Conservation (phyloP, 306 rosid genomes). For the Dalbergia cultrata region DNA sequence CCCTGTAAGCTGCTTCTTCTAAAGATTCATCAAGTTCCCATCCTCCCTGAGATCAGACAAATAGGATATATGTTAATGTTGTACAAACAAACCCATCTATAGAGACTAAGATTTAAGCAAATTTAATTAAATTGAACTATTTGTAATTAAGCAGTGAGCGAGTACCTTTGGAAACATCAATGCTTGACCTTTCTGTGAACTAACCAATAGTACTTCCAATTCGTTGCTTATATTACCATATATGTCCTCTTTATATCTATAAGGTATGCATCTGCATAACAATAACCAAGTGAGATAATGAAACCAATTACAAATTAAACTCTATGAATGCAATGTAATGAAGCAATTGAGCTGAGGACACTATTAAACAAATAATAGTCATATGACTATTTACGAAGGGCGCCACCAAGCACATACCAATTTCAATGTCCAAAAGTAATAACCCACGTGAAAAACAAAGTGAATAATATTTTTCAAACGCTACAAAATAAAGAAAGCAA, state of each 20-base stretch:
- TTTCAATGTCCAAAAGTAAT: not conserved
- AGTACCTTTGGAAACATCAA: constrained; percentile 90
- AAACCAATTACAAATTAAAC: not conserved
- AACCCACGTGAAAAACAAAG: constrained; percentile 32
- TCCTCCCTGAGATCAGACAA: constrained; percentile 68
- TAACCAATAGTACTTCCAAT: constrained; percentile 83
- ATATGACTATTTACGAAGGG: not conserved
- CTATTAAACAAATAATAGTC: no score
- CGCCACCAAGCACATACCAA: constrained; percentile 33
- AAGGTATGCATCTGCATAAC: constrained; percentile 86
- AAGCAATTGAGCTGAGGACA: not conserved
- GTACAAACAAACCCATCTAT: not conserved
- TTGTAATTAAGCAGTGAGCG: not conserved
- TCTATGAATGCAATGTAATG: no score
- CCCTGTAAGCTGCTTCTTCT: constrained; percentile 93
- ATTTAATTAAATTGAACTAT: not conserved
- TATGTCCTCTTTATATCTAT: constrained; percentile 67
- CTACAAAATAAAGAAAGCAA: not conserved
- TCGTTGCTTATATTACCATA: constrained; percentile 59
- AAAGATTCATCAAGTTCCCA: constrained; percentile 98
- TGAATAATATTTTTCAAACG: not conserved
- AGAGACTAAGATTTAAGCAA: not conserved
- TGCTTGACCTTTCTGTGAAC: constrained; percentile 87
- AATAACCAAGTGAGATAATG: constrained; percentile 1
- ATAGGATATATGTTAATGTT: not conserved